Percentiles rank a stretch among this genome's conserved stretches.
Evolutionary conservation across 331 rosid species (phyloP).

Genomic region (Phaseolus coccineus): DNA sequence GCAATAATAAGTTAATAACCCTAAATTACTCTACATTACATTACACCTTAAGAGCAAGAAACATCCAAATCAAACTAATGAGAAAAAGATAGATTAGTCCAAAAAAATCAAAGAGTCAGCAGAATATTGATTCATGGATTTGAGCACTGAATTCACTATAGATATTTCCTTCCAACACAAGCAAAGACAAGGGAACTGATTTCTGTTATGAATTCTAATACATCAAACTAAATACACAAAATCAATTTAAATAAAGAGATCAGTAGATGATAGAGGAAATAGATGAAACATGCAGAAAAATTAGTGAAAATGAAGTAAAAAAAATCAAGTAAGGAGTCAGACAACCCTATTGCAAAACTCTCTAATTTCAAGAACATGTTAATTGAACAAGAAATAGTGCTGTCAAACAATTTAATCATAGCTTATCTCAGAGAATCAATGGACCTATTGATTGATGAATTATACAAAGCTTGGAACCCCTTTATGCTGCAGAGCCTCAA

Average conservation of each 20-base stretch:
- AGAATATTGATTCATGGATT: not conserved
- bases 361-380: not conserved
- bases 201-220: not conserved
- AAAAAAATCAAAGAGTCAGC: not conserved
- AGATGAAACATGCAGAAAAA: not conserved
- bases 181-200: not conserved
- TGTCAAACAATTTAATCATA: not conserved
- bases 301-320: not conserved
- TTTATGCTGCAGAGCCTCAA: not conserved
- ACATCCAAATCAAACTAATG: not conserved
- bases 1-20: not conserved
- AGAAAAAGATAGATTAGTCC: not conserved
- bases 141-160: not conserved
- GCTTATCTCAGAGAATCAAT: not conserved
- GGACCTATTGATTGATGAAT: not conserved
- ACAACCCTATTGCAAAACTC: not conserved
- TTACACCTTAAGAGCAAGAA: not conserved
- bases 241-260: not conserved
- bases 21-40: not conserved
- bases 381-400: not conserved
- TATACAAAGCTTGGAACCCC: not conserved
- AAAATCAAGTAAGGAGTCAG: not conserved
- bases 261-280: not conserved
- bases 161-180: not conserved
- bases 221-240: not conserved